Conservation (phyloP, 2,329 filamentous ascomycete genomes). For the Emericellopsis atlantica region DNA sequence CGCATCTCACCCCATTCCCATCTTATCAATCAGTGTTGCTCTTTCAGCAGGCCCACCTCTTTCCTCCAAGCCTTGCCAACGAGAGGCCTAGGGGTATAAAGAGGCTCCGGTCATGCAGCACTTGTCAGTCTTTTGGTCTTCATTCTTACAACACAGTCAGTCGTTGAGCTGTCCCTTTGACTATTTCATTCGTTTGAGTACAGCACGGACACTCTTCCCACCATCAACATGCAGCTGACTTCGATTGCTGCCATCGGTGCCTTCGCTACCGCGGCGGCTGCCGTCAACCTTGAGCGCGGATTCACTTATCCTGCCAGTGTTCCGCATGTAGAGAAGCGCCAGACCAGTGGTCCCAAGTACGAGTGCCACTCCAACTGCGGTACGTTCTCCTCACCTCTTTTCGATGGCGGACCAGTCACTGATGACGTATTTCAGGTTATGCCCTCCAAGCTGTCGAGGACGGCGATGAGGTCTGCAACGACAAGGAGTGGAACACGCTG, state of each 20-base stretch:
- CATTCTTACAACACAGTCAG: background rate
- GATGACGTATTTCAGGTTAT: slow-evolving; percentile 11
- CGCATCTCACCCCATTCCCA: too few species aligned
- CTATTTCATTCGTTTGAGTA: slow-evolving; percentile 5
- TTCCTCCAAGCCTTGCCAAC: too few species aligned
- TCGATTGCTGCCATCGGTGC: slow-evolving; percentile 14
- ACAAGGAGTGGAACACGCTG: slow-evolving; percentile 22
- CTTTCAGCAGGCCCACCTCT: too few species aligned
- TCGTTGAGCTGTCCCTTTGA: background rate
- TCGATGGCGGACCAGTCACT: background rate
- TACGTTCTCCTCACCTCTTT: slow-evolving; percentile 12
- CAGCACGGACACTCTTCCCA: background rate
- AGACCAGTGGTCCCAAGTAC: slow-evolving; percentile 23
- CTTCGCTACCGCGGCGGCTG: slow-evolving; percentile 11
- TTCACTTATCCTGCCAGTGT: slow-evolving; percentile 15
- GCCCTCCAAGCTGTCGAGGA: slow-evolving; percentile 12
- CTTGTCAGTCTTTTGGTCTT: too few species aligned
- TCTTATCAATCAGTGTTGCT: too few species aligned
- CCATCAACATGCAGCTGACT: slow-evolving; percentile 15
- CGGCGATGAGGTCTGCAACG: slow-evolving; percentile 16
- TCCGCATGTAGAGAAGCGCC: slow-evolving; percentile 24
- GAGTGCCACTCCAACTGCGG: slow-evolving; percentile 38
- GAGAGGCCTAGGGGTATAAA: background rate
- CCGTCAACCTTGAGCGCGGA: slow-evolving; percentile 5
- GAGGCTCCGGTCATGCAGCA: background rate